Conservation (phyloP, 495 filamentous ascomycete species). For the Parmelia sp. region DNA sequence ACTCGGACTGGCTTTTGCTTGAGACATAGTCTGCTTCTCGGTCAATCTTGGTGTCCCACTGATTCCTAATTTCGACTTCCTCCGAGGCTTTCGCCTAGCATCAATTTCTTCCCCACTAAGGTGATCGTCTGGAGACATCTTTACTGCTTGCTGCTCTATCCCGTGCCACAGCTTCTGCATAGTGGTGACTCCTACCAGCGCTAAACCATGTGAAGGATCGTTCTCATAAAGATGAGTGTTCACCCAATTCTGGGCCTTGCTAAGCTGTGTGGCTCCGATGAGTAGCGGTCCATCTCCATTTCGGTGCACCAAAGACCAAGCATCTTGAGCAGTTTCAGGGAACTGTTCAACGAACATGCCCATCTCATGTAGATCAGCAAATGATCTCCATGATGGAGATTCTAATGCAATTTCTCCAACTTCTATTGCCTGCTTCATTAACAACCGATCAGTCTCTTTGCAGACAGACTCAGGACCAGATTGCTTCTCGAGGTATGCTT, state of each 20-base stretch:
- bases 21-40: constrained; percentile 23
- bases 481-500: constrained; percentile 54
- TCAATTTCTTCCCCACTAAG: not conserved
- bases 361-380: constrained; percentile 66
- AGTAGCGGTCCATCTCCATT: constrained; percentile 34
- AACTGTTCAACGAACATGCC: constrained; percentile 63
- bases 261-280: constrained; percentile 52
- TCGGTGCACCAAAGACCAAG: constrained; percentile 57
- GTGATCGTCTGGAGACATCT: not conserved
- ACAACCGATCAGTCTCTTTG: constrained; percentile 48
- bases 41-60: constrained; percentile 25
- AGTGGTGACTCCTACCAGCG: constrained; percentile 18
- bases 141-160: constrained; percentile 9
- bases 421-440: constrained; percentile 55
- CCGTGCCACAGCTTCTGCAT: constrained; percentile 25
- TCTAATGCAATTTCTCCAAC: constrained; percentile 53
- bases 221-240: constrained; percentile 43
- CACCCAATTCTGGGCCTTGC: constrained; percentile 53
- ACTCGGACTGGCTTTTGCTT: constrained; percentile 17
- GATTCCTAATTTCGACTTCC: not conserved
- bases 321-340: constrained; percentile 44
- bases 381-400: constrained; percentile 57
- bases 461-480: constrained; percentile 44
- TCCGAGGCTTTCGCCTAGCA: constrained; percentile 4
- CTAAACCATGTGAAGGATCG: constrained; percentile 48